These are phyloP conservation scores for Penicillium oxalicum DNA, from an alignment of 2,329 filamentous ascomycete species.

Conservation along the genomic window DNA sequence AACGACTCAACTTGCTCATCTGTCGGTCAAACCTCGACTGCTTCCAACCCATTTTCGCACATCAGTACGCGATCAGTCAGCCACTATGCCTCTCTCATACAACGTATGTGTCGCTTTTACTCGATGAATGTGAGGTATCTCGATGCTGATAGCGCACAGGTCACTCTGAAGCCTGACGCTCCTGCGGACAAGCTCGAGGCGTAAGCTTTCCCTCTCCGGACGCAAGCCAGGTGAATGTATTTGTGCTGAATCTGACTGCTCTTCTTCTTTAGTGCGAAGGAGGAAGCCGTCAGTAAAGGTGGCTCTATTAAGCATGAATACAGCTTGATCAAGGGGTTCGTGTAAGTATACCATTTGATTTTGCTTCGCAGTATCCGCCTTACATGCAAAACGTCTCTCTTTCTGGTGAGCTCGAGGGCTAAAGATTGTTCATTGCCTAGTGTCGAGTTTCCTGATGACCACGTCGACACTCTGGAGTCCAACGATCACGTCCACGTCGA, in stretches of 20 bases:
- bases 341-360: conserved; percentile 53
- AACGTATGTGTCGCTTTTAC: conserved; percentile 26
- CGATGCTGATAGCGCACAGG: conserved; percentile 45
- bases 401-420: background rate
- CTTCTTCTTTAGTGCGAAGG: conserved; percentile 59
- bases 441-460: conserved; percentile 64
- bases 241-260: conserved; percentile 8
- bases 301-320: conserved; percentile 81
- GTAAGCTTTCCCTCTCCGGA: conserved; percentile 42
- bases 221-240: background rate
- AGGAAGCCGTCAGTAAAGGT: conserved; percentile 66
- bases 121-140: background rate
- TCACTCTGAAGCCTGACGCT: conserved; percentile 71
- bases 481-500: conserved; percentile 77
- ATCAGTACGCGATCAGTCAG: background rate
- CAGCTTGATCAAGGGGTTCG: conserved; percentile 83
- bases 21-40: background rate
- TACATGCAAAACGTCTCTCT: background rate
- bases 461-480: conserved; percentile 58
- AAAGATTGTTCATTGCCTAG: conserved; percentile 41
- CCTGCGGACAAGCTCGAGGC: conserved; percentile 60
- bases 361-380: no score
- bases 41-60: background rate
- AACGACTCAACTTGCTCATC: background rate
- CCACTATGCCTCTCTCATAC: conserved; percentile 34